Evolutionary conservation across 345 rosid genomes (phyloP), one percentile per base, ranked within the genome.

Genomic region (Angophora floribunda): DNA sequence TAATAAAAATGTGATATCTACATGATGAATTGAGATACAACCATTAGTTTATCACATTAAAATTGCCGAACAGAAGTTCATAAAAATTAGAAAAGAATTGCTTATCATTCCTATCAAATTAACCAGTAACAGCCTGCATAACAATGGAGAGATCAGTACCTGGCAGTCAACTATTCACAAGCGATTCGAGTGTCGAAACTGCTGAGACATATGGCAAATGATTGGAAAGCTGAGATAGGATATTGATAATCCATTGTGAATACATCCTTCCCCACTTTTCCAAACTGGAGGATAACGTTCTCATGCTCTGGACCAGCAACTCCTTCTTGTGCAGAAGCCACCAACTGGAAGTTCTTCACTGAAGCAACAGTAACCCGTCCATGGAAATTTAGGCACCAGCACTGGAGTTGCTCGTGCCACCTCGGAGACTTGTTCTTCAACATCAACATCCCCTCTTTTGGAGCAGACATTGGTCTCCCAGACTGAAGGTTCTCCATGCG

Each of bases 161-260:
- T 87, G 88, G 85, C 89, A 49, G 55, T 82, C 84, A 24, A 87
- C 96, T 95, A 97, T 95, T 97, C 97, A 92, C 99, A 96, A 52
- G 98, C 98, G 67, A 96, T 96, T 92, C 95, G 96, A 84, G 98
- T 97, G 94, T 97, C 99, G 75, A 97, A 97, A 96, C 98, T 95
- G 95, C 98, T 96, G 59, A 97, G 99, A 93, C 98, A 96, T 86
- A 96, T 93, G 50, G 98, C 96, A 90, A 97, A 97, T 52, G 99
- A 99, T 92, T 94, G 99, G 91, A 97, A 97, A 70, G 99, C 97
- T 63, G 99, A 97, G 88, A 97, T 95, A 16, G 99, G 99, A 91
- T 95, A 97, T 91, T 92, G 97, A 89, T 94, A 97, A 90, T 97
- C 99, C 99, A 97, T 96, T 57, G 98, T 97, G 93, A 96, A 97